A percentile compares a stretch with the other conserved stretches of the same genome.
Evolutionary conservation across 495 filamentous ascomycete genomes (phyloP).

Genomic region (Aspergillus cristatus): DNA sequence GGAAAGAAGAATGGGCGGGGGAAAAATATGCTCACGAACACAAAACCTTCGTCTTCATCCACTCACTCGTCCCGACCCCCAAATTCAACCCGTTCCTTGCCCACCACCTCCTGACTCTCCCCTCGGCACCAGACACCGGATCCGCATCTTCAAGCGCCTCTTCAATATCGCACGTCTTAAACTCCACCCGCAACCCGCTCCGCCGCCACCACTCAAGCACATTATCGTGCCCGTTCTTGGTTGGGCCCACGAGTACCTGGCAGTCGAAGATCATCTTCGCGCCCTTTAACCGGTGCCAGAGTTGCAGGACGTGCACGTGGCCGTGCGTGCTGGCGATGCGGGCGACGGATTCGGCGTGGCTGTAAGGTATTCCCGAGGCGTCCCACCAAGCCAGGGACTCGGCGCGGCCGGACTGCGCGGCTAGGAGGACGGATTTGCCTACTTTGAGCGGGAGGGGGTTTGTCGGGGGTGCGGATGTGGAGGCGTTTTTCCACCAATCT

Average conservation of each 20-base stretch:
- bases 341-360: conserved; percentile 66
- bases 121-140: conserved; percentile 50
- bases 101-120: conserved; percentile 77
- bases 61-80: conserved; percentile 79
- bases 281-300: conserved; percentile 70
- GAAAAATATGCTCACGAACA: too few relatives aligned
- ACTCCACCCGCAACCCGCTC: conserved; percentile 71
- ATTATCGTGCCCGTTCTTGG: conserved; percentile 72
- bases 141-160: conserved; percentile 84
- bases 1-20: too few relatives aligned
- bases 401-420: conserved; percentile 67
- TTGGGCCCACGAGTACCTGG: conserved; percentile 79
- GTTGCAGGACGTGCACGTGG: conserved; percentile 74
- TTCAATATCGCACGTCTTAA: conserved; percentile 92
- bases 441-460: conserved; percentile 55
- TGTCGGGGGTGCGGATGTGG: conserved; percentile 15
- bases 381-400: conserved; percentile 77
- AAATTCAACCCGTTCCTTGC: conserved; percentile 79
- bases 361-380: conserved; percentile 60
- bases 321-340: conserved; percentile 77
- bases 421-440: conserved; percentile 69
- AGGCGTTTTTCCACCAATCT: conserved; percentile 79
- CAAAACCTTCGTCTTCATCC: conserved; percentile 76
- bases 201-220: conserved; percentile 89
- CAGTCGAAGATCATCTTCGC: conserved; percentile 83